Evolutionary conservation across 2,329 filamentous ascomycete species (phyloP).

Genomic region (Leptographium procerum): DNA sequence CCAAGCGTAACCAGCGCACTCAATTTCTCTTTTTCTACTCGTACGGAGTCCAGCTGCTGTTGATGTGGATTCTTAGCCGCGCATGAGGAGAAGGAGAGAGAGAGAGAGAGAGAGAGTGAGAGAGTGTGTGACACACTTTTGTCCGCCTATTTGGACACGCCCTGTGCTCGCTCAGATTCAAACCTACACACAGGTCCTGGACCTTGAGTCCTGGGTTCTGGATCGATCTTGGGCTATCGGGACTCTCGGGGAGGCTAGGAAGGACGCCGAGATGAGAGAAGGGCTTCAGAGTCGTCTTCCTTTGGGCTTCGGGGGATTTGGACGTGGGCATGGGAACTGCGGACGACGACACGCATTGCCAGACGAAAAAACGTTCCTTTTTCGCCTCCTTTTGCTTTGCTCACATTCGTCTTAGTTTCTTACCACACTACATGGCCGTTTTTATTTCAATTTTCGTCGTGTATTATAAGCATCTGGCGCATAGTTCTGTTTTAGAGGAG

Average conservation of each 20-base stretch:
- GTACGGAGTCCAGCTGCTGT: conserved; percentile 83
- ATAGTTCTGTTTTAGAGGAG: neutral
- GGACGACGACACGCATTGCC: no score
- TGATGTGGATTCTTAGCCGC: conserved; percentile 69
- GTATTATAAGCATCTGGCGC: neutral
- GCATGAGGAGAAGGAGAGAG: conserved; percentile 18
- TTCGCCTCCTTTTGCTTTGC: neutral
- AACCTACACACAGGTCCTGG: no score
- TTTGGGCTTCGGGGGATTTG: no score
- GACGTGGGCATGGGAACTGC: no score
- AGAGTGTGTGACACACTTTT: no score
- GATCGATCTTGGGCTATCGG: no score
- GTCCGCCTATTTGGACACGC: no score
- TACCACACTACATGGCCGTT: neutral
- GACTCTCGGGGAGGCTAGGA: no score
- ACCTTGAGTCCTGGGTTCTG: no score
- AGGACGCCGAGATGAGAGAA: no score
- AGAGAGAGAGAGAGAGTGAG: neutral
- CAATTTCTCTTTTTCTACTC: conserved; percentile 92
- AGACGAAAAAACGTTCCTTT: neutral
- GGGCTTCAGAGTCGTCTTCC: no score
- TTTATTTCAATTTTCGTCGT: neutral
- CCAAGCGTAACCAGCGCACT: conserved; percentile 76
- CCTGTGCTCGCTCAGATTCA: no score
- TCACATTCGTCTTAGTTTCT: neutral